Evolutionary conservation across 257 asterid genomes (phyloP).

Genomic region (Prunella vulgaris): DNA sequence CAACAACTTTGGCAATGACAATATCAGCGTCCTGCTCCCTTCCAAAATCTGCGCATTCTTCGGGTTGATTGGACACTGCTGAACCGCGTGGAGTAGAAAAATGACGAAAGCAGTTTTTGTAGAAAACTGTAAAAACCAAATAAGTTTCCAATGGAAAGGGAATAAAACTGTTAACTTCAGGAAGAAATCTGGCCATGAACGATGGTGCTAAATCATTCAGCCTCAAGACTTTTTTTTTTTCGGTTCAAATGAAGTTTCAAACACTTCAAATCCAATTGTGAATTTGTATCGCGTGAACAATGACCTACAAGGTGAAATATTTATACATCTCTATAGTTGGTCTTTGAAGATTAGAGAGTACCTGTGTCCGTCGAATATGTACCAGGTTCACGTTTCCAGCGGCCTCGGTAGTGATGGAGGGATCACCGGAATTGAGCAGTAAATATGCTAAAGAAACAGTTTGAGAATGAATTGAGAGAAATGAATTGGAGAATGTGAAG

Average conservation of each 20-base stretch:
- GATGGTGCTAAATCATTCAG: not conserved
- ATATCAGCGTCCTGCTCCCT: conserved; percentile 37
- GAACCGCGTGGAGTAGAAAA: conserved; percentile 28
- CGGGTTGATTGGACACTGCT: conserved; percentile 20
- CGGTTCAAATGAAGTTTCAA: not conserved
- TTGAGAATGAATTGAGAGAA: too few relatives aligned
- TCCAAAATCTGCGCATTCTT: conserved; percentile 17
- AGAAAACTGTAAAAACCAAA: conserved; percentile 4
- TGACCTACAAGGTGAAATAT: not conserved
- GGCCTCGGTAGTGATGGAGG: too few relatives aligned
- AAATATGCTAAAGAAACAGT: too few relatives aligned
- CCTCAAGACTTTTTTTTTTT: conserved; percentile 35
- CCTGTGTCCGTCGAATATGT: too few relatives aligned
- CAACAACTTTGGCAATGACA: conserved; percentile 37
- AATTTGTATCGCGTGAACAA: not conserved
- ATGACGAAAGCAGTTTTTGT: not conserved
- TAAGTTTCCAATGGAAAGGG: conserved; percentile 6
- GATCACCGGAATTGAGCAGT: too few relatives aligned
- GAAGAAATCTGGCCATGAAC: conserved; percentile 39
- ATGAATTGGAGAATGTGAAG: too few relatives aligned
- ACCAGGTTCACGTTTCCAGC: too few relatives aligned
- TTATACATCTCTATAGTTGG: not conserved
- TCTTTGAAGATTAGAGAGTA: too few relatives aligned
- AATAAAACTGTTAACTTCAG: conserved; percentile 3
- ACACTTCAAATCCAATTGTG: not conserved